Base-by-base conservation (phyloP, 208 protist genomes). In the Blastocrithidia nonstop region DNA sequence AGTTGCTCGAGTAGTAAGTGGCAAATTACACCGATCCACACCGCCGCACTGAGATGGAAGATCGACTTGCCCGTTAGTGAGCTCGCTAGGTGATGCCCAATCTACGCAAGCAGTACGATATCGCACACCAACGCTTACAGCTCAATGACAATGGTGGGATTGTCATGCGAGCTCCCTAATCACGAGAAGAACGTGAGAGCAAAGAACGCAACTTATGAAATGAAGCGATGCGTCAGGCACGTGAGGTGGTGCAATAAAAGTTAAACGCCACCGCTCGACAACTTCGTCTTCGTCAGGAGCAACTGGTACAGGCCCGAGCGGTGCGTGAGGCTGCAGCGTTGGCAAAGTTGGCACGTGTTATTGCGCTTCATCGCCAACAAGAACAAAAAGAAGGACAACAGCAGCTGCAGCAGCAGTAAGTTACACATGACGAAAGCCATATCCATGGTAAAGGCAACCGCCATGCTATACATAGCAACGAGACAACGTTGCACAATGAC, bases 281-380 rank as follows among this genome's bases (percentile, higher is more conserved):
- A 8, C 45, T 73, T 21, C 51, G 68, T 4, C 24, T 54, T n/a
- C 35, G 55, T 26, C 51, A 54, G 11, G 67, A 92, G 55, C 49
- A 62, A 29, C 33, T 70, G 6, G 58, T 88, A 16, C 35, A 36
- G 15, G 55, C 63, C 3, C 61, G 78, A 45, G 69, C 69, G 13
- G 45, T 75, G 13, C 58, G 75, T 7, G 83, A 92, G 36, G 45
- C 71, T 0, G 61, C 61, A 0, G 83, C 83, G 3, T 50, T 92
- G 19, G 66, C 65, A 27, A 87, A 84, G 57, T 53, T 92, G 5
- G 77, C 78, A 9, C 67, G 63, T 41, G 65, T 84, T 43, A 83
- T 86, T 45, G 75, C 81, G 24, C 57, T 69, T 50, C 44, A 50
- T 29, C 41, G 43, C 17, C 38, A 35, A n/a, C 29, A 35, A n/a